A percentile compares a stretch with the other conserved stretches of the same genome.
Conservation (phyloP, 495 filamentous ascomycete species). For the Acidiella bohemica region DNA sequence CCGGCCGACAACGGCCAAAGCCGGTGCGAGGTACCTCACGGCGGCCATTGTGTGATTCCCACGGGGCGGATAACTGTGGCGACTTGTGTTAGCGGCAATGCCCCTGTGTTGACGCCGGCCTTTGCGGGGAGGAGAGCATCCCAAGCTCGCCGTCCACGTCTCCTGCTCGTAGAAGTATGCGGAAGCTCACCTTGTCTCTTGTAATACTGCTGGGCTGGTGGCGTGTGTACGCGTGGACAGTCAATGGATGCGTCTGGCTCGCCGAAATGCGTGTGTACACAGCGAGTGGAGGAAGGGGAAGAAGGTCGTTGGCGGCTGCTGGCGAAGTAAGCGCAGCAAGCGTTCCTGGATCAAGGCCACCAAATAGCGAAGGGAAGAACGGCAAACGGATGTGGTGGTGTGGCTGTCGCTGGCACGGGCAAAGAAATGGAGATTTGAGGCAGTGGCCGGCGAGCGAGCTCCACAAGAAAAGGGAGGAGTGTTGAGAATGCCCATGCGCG, state of each 20-base stretch:
- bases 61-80: constrained; percentile 6
- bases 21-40: constrained; percentile 59
- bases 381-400: background rate
- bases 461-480: constrained; percentile 8
- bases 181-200: constrained; percentile 13
- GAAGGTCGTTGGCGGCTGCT: background rate
- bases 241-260: constrained; percentile 11
- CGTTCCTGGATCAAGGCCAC: background rate
- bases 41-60: constrained; percentile 49
- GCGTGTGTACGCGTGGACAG: background rate
- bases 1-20: constrained; percentile 50
- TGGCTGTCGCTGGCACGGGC: constrained; percentile 9
- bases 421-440: background rate
- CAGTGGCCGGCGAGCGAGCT: constrained; percentile 1
- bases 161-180: background rate
- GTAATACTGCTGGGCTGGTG: constrained; percentile 14
- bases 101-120: background rate
- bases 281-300: constrained; percentile 7
- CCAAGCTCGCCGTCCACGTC: background rate
- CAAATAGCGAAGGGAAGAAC: constrained; percentile 12
- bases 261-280: background rate
- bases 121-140: background rate
- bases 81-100: constrained; percentile 1
- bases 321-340: background rate
- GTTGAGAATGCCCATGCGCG: constrained; percentile 7